phyloP scores from a whole-genome alignment of 495 filamentous ascomycete genomes.

The Trichoderma reesei region DNA sequence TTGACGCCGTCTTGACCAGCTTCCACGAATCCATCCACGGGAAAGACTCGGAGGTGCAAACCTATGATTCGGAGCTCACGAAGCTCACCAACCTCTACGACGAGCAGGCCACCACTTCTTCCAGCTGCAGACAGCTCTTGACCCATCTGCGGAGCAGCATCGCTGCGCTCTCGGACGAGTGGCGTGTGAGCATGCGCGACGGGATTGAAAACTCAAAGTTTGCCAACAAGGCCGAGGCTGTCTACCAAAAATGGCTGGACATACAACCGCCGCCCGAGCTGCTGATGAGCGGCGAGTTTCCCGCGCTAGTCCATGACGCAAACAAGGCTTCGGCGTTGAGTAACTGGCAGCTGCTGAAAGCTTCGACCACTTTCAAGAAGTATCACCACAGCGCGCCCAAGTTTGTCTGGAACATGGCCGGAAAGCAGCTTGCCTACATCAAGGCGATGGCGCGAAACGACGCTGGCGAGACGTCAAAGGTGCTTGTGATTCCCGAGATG shows the following conservation, averaged over 20 bases:
- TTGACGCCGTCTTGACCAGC: constrained; percentile 38
- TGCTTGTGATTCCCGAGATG: constrained; percentile 33
- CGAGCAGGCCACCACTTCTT: constrained; percentile 18
- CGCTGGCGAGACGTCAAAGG: constrained; percentile 17
- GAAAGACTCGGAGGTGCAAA: not conserved
- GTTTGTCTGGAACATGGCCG: constrained; percentile 57
- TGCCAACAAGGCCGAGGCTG: constrained; percentile 31
- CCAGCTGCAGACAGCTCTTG: constrained; percentile 21
- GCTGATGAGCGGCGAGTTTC: constrained; percentile 15
- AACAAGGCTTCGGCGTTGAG: constrained; percentile 33
- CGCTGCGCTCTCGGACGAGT: constrained; percentile 20
- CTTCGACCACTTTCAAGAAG: constrained; percentile 48
- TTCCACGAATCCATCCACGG: constrained; percentile 17
- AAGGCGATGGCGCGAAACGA: constrained; percentile 38
- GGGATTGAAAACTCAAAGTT: constrained; percentile 21
- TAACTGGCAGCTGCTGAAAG: constrained; percentile 49
- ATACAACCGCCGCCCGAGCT: constrained; percentile 28
- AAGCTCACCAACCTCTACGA: constrained; percentile 30
- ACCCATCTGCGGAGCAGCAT: constrained; percentile 27
- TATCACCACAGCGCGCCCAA: constrained; percentile 24
- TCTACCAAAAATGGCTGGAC: constrained; percentile 33
- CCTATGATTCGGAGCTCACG: constrained; percentile 42
- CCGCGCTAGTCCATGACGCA: constrained; percentile 28
- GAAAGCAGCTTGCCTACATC: constrained; percentile 50
- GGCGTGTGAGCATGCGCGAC: constrained; percentile 19